Evolutionary conservation across 495 filamentous ascomycete genomes (phyloP).

Genomic region (Patellaria atrata): DNA sequence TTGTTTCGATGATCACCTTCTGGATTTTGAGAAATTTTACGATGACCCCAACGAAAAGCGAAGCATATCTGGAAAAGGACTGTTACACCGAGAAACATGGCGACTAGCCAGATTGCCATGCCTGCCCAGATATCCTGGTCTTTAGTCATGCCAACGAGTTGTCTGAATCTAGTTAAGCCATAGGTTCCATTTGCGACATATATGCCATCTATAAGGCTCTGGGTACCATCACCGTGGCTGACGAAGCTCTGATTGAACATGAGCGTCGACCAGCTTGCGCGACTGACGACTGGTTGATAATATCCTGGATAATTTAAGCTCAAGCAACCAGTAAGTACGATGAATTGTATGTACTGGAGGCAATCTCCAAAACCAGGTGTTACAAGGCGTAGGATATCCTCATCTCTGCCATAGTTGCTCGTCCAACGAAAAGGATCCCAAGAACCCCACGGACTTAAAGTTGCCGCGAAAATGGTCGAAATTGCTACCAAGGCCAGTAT

Average conservation of each 20-base stretch:
- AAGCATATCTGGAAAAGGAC: constrained; percentile 69
- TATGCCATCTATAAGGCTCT: constrained; percentile 65
- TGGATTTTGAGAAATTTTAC: constrained; percentile 49
- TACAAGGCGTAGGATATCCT: constrained; percentile 79
- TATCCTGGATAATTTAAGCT: constrained; percentile 85
- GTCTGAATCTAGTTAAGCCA: constrained; percentile 63
- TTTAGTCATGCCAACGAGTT: constrained; percentile 67
- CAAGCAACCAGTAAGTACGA: constrained; percentile 72
- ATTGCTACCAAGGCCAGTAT: constrained; percentile 67
- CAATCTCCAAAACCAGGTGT: constrained; percentile 96
- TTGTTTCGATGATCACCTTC: constrained; percentile 80
- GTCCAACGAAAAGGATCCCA: constrained; percentile 83
- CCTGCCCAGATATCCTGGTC: constrained; percentile 82
- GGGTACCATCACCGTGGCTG: constrained; percentile 44
- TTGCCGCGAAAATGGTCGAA: constrained; percentile 67
- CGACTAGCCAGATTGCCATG: constrained; percentile 72
- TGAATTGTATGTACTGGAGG: constrained; percentile 91
- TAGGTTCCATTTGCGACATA: constrained; percentile 60
- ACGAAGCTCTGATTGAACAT: constrained; percentile 92
- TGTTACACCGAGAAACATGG: constrained; percentile 53
- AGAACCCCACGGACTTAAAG: constrained; percentile 88
- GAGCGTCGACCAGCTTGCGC: constrained; percentile 70
- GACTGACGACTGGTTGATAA: constrained; percentile 80
- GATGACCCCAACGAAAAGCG: constrained; percentile 55
- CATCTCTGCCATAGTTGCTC: constrained; percentile 89